A percentile compares a stretch with the other conserved stretches of the same genome.
Evolutionary conservation across 1,284 basidiomycete species (phyloP).

Genomic region (Pseudozyma sp.): DNA sequence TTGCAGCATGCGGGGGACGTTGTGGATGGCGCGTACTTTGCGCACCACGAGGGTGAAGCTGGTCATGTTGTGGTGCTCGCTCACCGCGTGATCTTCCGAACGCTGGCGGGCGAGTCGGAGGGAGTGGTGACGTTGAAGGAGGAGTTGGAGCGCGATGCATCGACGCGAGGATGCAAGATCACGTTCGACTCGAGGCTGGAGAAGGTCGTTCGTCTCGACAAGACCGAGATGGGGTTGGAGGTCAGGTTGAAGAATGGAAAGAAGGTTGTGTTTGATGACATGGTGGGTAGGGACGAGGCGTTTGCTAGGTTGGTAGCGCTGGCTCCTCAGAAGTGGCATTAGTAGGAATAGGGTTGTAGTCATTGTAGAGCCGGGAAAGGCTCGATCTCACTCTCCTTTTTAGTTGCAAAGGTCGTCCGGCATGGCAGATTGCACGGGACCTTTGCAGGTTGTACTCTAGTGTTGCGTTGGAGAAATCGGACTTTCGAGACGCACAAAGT

Average conservation of each 20-base stretch:
- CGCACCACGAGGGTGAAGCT: not conserved
- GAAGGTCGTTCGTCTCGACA: constrained; percentile 23
- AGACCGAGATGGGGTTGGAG: constrained; percentile 9
- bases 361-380: no score
- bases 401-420: no score
- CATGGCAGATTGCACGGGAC: no score
- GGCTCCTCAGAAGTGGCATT: constrained; percentile 39
- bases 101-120: constrained; percentile 5
- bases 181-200: constrained; percentile 31
- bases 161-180: constrained; percentile 14
- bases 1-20: constrained; percentile 28
- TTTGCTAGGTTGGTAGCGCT: constrained; percentile 39
- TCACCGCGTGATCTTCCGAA: constrained; percentile 29
- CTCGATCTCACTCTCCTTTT: no score
- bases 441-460: no score
- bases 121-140: constrained; percentile 11
- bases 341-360: no score
- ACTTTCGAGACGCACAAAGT: no score
- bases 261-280: constrained; percentile 9
- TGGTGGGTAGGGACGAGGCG: constrained; percentile 26
- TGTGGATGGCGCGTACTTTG: constrained; percentile 23
- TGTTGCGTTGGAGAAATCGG: no score
- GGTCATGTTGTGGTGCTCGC: constrained; percentile 31
- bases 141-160: constrained; percentile 6
- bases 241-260: constrained; percentile 34